Base-by-base conservation (phyloP, 2,329 filamentous ascomycete species). In the Colletotrichum sp. region DNA sequence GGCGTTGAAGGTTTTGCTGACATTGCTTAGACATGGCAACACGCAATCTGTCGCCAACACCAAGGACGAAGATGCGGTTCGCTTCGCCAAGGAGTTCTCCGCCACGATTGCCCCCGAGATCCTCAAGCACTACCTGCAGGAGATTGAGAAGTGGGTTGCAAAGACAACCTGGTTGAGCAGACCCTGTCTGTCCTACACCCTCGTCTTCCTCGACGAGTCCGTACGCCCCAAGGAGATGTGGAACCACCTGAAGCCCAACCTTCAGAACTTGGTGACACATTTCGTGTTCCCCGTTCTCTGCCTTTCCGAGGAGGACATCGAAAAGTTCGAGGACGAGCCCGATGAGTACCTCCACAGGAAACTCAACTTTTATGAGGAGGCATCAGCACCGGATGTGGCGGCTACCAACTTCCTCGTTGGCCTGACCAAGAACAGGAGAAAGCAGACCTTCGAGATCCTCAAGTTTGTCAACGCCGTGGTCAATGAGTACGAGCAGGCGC, bases 151-250 rank as follows among this genome's bases (percentile, higher is more conserved):
- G 83, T 99, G 97, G 96, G 96, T 99, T 58, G 93, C 94, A 78
- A 98, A 98, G 87, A 94, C 95, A 67, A 90, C 94, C 67, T 99
- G 97, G 97, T 90, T 99, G 78, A 99, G 96, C 90, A 95, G 96
- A 83, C 95, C 96, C 52, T 97, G 96, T 80, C 88, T 99, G 77
- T 98, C 96, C 10, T 98, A 98, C 86, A 99, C 95, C 0, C 91
- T 99, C 76, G 94, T 97, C 79, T 99, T 98, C 87, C 89, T 99
- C 82, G 97, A 99, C 84, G 97, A 99, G 86, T 98, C 96, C 83
- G 95, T 99, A 80, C 96, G 97, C 83, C 97, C 97, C 63, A 99
- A 98, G 89, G 93, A 95, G 77, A 99, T 98, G 92, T 99, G 97
- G 97, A 92, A 93, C 78, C 93, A 98, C 81, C 91, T 99, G 79